phyloP scores from a whole-genome alignment of 2,329 filamentous ascomycete species.

The Fusarium humuli region DNA sequence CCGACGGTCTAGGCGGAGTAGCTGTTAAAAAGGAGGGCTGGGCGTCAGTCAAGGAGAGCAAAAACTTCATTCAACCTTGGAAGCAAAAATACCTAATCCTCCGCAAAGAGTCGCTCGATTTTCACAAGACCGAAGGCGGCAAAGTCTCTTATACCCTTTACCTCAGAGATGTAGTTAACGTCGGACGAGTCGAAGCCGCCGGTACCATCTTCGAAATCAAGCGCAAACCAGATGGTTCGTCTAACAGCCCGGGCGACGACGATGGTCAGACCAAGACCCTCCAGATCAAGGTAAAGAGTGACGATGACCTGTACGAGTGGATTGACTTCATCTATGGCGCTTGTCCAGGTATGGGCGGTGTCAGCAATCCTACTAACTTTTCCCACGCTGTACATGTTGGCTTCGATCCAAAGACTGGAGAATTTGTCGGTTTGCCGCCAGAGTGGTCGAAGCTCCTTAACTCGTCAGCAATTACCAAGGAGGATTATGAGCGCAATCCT shows the following conservation, averaged over 20 bases:
- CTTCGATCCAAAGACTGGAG: constrained; percentile 93
- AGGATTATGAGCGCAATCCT: constrained; percentile 97
- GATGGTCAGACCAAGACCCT: constrained; percentile 86
- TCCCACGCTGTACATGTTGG: constrained; percentile 97
- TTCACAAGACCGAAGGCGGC: constrained; percentile 89
- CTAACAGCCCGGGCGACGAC: constrained; percentile 78
- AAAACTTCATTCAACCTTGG: constrained; percentile 85
- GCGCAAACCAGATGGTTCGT: constrained; percentile 74
- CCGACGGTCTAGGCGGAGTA: constrained; percentile 74
- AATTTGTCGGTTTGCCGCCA: constrained; percentile 91
- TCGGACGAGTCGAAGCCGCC: constrained; percentile 90
- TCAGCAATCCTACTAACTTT: constrained; percentile 99
- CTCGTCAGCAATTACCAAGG: constrained; percentile 96
- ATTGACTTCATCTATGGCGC: constrained; percentile 98
- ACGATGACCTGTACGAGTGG: constrained; percentile 98
- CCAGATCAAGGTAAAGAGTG: constrained; percentile 92
- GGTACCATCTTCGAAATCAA: constrained; percentile 96
- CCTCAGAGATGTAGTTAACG: constrained; percentile 88
- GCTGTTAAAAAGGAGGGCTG: constrained; percentile 84
- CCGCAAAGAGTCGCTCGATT: constrained; percentile 92
- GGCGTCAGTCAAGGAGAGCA: constrained; percentile 91
- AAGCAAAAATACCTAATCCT: constrained; percentile 93
- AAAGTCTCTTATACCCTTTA: constrained; percentile 89
- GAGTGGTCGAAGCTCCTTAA: constrained; percentile 98
- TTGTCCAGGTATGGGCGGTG: constrained; percentile 96